Percentiles rank a stretch among this genome's conserved stretches.
These are phyloP conservation scores for Passiflora organensis DNA, from an alignment of 345 rosid genomes.

Conservation along the genomic window DNA sequence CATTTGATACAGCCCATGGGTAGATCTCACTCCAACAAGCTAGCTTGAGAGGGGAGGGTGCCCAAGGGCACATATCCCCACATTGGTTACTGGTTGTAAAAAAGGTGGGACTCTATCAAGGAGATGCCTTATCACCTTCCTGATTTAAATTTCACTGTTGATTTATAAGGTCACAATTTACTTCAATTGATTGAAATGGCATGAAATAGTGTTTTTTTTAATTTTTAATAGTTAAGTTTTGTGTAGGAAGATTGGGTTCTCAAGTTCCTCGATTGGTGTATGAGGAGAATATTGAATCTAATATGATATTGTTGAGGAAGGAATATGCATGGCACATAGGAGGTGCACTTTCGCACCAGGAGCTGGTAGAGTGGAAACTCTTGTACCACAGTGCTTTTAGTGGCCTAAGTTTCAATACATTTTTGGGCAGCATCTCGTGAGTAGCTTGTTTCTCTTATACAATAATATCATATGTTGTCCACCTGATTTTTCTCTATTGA, in stretches of 20 bases:
- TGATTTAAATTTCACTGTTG: background rate
- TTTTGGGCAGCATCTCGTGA: slow-evolving; percentile 66
- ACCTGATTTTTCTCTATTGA: background rate
- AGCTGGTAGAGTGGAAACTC: slow-evolving; percentile 78
- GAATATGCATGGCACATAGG: slow-evolving; percentile 96
- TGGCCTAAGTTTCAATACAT: slow-evolving; percentile 84
- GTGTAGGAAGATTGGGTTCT: slow-evolving; percentile 50
- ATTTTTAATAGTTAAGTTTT: slow-evolving; percentile 5
- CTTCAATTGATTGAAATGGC: background rate
- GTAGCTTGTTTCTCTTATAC: slow-evolving; percentile 22
- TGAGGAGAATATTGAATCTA: slow-evolving; percentile 44
- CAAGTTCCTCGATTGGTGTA: slow-evolving; percentile 60
- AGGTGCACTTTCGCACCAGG: slow-evolving; percentile 75
- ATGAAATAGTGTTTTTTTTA: background rate
- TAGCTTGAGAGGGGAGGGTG: too few species aligned
- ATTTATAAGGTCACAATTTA: background rate
- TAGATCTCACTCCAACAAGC: too few species aligned
- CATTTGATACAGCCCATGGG: too few species aligned
- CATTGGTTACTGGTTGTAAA: too few species aligned
- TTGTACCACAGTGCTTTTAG: slow-evolving; percentile 70
- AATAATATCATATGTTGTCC: slow-evolving; percentile 1
- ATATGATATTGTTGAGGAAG: slow-evolving; percentile 41
- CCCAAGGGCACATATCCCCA: too few species aligned
- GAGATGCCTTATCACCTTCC: background rate
- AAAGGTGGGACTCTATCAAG: too few species aligned